Percentiles rank a stretch among this genome's conserved stretches.
These are phyloP conservation scores for Leishmania amazonensis DNA, from an alignment of 208 protist species.

Conservation along the genomic window DNA sequence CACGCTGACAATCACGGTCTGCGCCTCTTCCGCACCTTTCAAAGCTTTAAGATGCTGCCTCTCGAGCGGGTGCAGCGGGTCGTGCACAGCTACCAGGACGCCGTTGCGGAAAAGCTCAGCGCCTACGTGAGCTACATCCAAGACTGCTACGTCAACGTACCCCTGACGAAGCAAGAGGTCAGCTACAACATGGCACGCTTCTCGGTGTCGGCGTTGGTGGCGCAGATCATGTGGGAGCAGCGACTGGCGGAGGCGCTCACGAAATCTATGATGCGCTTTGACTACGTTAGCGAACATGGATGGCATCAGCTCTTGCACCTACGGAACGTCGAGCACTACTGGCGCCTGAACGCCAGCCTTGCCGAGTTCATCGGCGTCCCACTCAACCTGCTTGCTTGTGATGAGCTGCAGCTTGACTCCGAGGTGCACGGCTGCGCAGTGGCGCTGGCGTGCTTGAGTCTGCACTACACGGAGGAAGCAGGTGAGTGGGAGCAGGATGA, in stretches of 20 bases:
- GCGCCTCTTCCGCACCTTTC: conserved; percentile 66
- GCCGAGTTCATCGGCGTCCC: conserved; percentile 79
- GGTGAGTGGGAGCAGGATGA: conserved; percentile 69
- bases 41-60: conserved; percentile 69
- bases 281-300: conserved; percentile 79
- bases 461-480: conserved; percentile 77
- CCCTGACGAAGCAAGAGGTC: conserved; percentile 46
- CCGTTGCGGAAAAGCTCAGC: conserved; percentile 66
- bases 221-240: conserved; percentile 74
- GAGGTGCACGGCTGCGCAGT: conserved; percentile 83
- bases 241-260: conserved; percentile 59
- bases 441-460: conserved; percentile 79
- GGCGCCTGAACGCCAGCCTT: conserved; percentile 72
- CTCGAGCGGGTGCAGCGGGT: conserved; percentile 72
- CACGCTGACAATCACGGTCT: conserved; percentile 36
- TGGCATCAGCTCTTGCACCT: conserved; percentile 89
- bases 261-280: conserved; percentile 55
- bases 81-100: conserved; percentile 62
- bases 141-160: conserved; percentile 74
- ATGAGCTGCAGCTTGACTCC: conserved; percentile 54
- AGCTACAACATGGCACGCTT: conserved; percentile 55
- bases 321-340: conserved; percentile 80
- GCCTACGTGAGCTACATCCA: conserved; percentile 60
- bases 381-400: conserved; percentile 35
- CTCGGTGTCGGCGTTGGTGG: conserved; percentile 55